These are phyloP conservation scores for Gossypium davidsonii DNA, from an alignment of 441 rosid species.

Conservation along the genomic window DNA sequence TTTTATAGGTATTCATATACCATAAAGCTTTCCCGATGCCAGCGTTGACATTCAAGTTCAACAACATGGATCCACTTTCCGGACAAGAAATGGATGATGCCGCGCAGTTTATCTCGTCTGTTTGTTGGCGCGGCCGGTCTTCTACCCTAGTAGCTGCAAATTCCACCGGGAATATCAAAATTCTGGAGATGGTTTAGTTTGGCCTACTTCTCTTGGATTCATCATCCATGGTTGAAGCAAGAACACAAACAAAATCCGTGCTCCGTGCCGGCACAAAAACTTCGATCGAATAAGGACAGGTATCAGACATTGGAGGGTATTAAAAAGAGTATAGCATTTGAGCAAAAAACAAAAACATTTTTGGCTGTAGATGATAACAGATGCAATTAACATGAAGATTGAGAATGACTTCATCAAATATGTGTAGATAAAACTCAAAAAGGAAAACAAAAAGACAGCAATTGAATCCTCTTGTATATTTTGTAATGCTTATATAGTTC, in stretches of 20 bases:
- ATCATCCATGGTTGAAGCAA: not conserved
- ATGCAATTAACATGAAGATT: slow-evolving; percentile 16
- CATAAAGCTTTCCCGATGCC: slow-evolving; percentile 99
- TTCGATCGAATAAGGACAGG: not conserved
- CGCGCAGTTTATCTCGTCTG: slow-evolving; percentile 76
- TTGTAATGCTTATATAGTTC: slow-evolving; percentile 18
- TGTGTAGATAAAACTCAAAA: slow-evolving; percentile 32
- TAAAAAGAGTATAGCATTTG: slow-evolving; percentile 15
- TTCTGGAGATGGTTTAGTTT: slow-evolving; percentile 76
- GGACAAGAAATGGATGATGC: slow-evolving; percentile 65
- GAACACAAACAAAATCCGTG: not conserved
- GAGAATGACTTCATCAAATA: slow-evolving; percentile 18
- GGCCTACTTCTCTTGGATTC: not conserved
- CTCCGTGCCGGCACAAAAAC: not conserved
- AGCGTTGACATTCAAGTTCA: slow-evolving; percentile 71
- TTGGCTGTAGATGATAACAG: slow-evolving; percentile 21
- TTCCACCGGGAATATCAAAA: slow-evolving; percentile 89
- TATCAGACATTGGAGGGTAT: slow-evolving; percentile 12
- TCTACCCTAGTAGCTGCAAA: slow-evolving; percentile 87
- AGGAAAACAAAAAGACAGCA: not conserved
- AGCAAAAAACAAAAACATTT: slow-evolving; percentile 14
- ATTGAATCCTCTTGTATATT: slow-evolving; percentile 22
- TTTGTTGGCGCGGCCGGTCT: slow-evolving; percentile 89
- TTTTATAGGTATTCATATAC: slow-evolving; percentile 70
- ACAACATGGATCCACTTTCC: slow-evolving; percentile 43